Evolutionary conservation across 192 early-diverging fungal species (phyloP), one percentile per base, ranked within the genome.

Genomic region (Haplosporangium gracile): DNA sequence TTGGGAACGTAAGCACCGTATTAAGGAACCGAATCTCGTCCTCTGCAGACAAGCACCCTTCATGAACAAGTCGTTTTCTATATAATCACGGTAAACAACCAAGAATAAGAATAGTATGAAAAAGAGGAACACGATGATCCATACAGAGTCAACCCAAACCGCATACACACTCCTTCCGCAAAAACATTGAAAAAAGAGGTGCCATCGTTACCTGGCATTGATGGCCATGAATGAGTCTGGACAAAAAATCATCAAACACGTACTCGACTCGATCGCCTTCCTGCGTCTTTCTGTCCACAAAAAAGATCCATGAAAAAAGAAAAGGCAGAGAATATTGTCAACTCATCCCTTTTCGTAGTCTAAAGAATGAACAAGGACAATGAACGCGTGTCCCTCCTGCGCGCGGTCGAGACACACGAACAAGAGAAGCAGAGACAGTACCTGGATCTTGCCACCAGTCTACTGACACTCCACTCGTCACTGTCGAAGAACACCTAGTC

Each of bases 211-310:
- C 91, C 91, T 88, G 13, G 79, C 78, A 80, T 92, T 92, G 70
- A 89, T 74, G 24, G 89, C 91, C 13, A 82, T 89, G 78, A 89
- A 90, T 13, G 89, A 87, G 6, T 92, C 91, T n/a, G 91, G 89
- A 42, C 89, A 91, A 42, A 92, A 68, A 0, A 92, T 70, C 75
- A 90, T 76, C 76, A 92, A 68, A 5, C 90, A 87, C 10, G 88
- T 70, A 11, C 80, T 89, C 18, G 89, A 74, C 5, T 83, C 78
- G 2, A 45, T 72, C 4, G 81, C 79, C 20, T 39, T 34, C 6
- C 38, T 34, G 47, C 75, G 18, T n/a, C 51, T 70, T 29, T 36
- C 84, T 86, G 53, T n/a, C 15, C 18, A n/a, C 11, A 9, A 43
- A 13, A 26, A 16, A 38, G 7, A 65, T 36, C 20, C n/a, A 13